Conservation (phyloP, 805 yeast species). For the Kuraishia floccosa region DNA sequence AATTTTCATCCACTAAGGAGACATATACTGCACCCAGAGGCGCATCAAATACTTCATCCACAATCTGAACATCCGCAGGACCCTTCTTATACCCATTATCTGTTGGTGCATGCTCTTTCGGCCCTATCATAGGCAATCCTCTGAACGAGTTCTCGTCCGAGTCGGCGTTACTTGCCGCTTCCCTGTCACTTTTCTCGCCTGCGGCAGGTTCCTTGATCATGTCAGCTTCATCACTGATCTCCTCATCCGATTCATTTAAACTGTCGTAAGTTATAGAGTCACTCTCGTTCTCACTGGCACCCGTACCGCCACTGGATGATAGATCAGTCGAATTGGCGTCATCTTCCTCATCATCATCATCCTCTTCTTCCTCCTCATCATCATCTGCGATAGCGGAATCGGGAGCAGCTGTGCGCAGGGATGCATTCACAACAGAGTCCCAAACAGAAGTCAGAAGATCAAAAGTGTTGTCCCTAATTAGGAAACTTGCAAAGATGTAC, state of each 20-base stretch:
- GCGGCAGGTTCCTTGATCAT: conserved; percentile 20
- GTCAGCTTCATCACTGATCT: conserved; percentile 16
- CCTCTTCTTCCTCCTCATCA: conserved; percentile 18
- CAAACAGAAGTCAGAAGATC: conserved; percentile 48
- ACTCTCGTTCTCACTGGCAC: conserved; percentile 10
- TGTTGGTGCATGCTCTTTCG: conserved; percentile 20
- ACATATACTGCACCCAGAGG: conserved; percentile 55
- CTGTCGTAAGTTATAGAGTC: conserved; percentile 5
- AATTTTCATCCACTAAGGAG: conserved; percentile 42
- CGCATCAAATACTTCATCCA: conserved; percentile 41
- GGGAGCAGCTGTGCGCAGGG: conserved; percentile 2
- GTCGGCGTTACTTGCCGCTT: conserved; percentile 4
- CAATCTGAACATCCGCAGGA: conserved; percentile 41
- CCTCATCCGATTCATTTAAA: conserved; percentile 14
- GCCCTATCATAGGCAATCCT: conserved; percentile 29
- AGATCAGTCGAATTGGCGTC: conserved; percentile 2
- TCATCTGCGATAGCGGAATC: conserved; percentile 9
- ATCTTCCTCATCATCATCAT: conserved; percentile 9
- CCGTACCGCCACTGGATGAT: conserved; percentile 4
- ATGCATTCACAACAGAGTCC: conserved; percentile 30
- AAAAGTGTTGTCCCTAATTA: conserved; percentile 45
- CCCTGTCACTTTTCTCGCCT: conserved; percentile 6
- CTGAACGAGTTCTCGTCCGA: conserved; percentile 17
- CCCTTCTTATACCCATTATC: conserved; percentile 29
- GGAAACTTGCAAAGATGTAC: conserved; percentile 54